These are phyloP conservation scores for Vanilla planifolia DNA, from an alignment of 106 monocot species.

Conservation along the genomic window DNA sequence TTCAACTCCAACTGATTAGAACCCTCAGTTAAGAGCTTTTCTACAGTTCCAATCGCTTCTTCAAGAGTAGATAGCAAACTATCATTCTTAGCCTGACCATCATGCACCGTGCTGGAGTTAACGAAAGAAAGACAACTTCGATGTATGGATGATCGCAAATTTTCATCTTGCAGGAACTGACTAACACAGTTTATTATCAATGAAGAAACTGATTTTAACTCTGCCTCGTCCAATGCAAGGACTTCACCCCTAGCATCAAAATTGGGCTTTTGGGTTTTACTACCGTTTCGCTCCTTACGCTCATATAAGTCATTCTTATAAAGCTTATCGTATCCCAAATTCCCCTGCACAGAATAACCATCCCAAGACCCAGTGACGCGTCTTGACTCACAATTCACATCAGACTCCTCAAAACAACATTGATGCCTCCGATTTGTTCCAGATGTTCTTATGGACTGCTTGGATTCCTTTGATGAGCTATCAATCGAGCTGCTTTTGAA, in stretches of 20 bases:
- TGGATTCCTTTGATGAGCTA: too few relatives aligned
- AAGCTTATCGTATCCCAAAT: background rate
- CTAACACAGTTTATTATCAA: conserved; percentile 26
- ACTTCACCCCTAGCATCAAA: background rate
- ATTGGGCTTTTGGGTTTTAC: conserved; percentile 3
- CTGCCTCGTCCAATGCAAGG: conserved; percentile 26
- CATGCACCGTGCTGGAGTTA: background rate
- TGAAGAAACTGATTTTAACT: conserved; percentile 25
- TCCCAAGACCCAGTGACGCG: too few relatives aligned
- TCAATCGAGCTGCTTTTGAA: background rate
- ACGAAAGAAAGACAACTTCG: conserved; percentile 29
- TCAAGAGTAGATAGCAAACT: conserved; percentile 27
- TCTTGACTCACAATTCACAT: too few relatives aligned
- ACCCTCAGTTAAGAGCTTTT: conserved; percentile 10
- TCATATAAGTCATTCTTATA: conserved; percentile 10
- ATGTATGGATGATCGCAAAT: conserved; percentile 27
- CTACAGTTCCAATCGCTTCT: conserved; percentile 25
- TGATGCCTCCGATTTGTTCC: too few relatives aligned
- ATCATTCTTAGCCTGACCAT: conserved; percentile 5
- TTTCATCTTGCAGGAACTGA: conserved; percentile 28
- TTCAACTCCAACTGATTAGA: conserved; percentile 21
- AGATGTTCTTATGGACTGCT: too few relatives aligned
- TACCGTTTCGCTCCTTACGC: background rate
- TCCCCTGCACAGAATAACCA: background rate
- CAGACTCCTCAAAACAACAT: too few relatives aligned